Evolutionary conservation across 2,329 filamentous ascomycete species (phyloP), one percentile per base, ranked within the genome.

Genomic region (Diplodia scrobiculata): DNA sequence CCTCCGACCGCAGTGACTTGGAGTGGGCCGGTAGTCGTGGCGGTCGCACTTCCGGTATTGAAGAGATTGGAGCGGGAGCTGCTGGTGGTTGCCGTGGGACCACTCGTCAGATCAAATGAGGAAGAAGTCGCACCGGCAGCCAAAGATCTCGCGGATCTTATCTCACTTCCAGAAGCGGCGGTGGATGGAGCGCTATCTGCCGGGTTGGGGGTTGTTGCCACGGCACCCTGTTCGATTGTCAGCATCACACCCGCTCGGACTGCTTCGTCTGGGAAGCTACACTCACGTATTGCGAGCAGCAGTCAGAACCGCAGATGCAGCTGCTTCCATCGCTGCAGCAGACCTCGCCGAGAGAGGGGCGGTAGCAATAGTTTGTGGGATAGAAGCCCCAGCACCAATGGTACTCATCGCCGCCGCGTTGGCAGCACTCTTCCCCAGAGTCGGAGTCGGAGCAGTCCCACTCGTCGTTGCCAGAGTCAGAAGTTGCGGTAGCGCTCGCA

Each of bases 391-490:
- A 54, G 63, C 63, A 65, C 51, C 41, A 65, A 36, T 55, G 51
- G n/a, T 32, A 36, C n/a, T 38, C 63, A 13, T 27, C 13, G 3
- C 55, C 64, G 48, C 64, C 53, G 14, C 58, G 19, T 27, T 59
- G 53, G 54, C 64, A 66, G 64, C 64, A 66, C 25, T 59, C 54
- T 32, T 66, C 64, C 47, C 58, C 58, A 19, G 53, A 52, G 36
- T 66, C 64, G 21, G 29, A 29, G 29, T n/a, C 19, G 10, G 13
- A 29, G 32, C 64, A 66, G 17, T 45, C 34, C 64, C 64, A 66
- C 27, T 52, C 54, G 47, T 36, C 58, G n/a, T 58, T 21, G n/a
- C 32, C 52, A 19, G 41, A 45, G 38, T 27, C 38, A 25, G 38
- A 34, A 13, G 54, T 32, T 11, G 47, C 17, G 13, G 64, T 52